These are phyloP conservation scores for Biscutella laevigata DNA, from an alignment of 441 rosid species.

Conservation along the genomic window DNA sequence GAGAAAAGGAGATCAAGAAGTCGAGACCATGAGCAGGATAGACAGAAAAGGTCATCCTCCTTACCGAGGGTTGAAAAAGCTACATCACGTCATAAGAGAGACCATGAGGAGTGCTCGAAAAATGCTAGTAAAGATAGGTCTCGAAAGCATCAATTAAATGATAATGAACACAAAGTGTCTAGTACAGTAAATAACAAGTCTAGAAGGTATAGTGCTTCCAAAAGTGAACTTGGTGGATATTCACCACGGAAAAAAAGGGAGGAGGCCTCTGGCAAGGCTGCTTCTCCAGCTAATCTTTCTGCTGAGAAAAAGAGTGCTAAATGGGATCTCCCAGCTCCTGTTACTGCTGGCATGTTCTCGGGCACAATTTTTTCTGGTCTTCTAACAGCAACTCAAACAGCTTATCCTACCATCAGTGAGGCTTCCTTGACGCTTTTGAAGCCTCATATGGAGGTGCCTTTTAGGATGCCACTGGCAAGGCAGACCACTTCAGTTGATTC, in stretches of 20 bases:
- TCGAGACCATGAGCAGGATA: slow-evolving; percentile 46
- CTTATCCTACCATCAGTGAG: slow-evolving; percentile 35
- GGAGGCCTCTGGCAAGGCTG: slow-evolving; percentile 53
- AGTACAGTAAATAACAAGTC: slow-evolving; percentile 46
- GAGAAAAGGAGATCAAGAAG: slow-evolving; percentile 68
- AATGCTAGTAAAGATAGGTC: slow-evolving; percentile 40
- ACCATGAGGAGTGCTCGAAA: slow-evolving; percentile 33
- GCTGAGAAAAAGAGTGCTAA: slow-evolving; percentile 67
- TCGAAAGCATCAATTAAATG: slow-evolving; percentile 39
- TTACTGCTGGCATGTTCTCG: slow-evolving; percentile 23
- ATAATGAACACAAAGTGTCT: slow-evolving; percentile 29
- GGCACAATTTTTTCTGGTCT: slow-evolving; percentile 36
- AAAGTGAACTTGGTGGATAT: slow-evolving; percentile 85
- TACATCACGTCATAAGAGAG: slow-evolving; percentile 35
- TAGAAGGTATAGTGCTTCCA: slow-evolving; percentile 39
- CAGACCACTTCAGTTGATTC: slow-evolving; percentile 45
- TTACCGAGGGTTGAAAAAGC: slow-evolving; percentile 43
- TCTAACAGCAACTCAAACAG: slow-evolving; percentile 32
- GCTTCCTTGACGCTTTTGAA: slow-evolving; percentile 33
- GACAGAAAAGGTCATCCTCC: slow-evolving; percentile 47
- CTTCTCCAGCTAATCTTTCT: slow-evolving; percentile 60
- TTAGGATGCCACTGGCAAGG: slow-evolving; percentile 28
- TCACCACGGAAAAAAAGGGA: slow-evolving; percentile 82
- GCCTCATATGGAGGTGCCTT: slow-evolving; percentile 34
- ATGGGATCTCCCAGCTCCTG: slow-evolving; percentile 68